phyloP scores from a whole-genome alignment of 371 early-diverging fungal genomes.

The Synchytrium microbalum region DNA sequence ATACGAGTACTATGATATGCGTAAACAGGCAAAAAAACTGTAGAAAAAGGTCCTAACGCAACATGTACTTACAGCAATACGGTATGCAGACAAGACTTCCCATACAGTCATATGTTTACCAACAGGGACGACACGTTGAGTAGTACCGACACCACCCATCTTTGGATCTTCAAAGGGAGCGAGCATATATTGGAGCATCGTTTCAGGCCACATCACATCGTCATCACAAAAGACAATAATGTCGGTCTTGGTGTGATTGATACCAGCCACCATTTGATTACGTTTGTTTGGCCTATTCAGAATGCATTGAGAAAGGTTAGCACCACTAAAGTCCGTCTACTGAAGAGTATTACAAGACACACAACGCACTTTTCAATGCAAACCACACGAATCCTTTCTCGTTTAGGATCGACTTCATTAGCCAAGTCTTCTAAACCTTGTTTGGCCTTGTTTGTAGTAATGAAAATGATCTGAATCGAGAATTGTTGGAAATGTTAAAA shows the following conservation, averaged over 20 bases:
- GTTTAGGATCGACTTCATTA: conserved; percentile 21
- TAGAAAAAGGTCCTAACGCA: no score
- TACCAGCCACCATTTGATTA: conserved; percentile 63
- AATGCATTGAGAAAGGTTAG: no score
- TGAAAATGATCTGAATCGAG: conserved; percentile 40
- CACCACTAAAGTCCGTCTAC: no score
- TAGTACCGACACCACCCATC: conserved; percentile 66
- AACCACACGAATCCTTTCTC: conserved; percentile 17
- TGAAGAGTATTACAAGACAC: no score
- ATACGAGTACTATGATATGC: no score
- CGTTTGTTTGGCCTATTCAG: conserved; percentile 61
- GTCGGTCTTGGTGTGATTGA: conserved; percentile 53
- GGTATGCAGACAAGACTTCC: conserved; percentile 65
- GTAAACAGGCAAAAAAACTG: no score
- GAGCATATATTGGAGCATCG: conserved; percentile 53
- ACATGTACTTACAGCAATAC: conserved; percentile 48
- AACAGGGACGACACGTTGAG: conserved; percentile 52
- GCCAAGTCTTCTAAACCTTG: conserved; percentile 21
- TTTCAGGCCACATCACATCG: conserved; percentile 63
- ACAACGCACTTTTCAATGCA: no score
- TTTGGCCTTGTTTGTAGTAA: conserved; percentile 22
- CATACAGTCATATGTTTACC: conserved; percentile 56
- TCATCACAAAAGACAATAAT: conserved; percentile 68
- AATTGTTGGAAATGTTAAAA: no score
- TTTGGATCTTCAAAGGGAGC: conserved; percentile 66